Evolutionary conservation across 306 rosid genomes (phyloP).

Genomic region (Benincasa hispida): DNA sequence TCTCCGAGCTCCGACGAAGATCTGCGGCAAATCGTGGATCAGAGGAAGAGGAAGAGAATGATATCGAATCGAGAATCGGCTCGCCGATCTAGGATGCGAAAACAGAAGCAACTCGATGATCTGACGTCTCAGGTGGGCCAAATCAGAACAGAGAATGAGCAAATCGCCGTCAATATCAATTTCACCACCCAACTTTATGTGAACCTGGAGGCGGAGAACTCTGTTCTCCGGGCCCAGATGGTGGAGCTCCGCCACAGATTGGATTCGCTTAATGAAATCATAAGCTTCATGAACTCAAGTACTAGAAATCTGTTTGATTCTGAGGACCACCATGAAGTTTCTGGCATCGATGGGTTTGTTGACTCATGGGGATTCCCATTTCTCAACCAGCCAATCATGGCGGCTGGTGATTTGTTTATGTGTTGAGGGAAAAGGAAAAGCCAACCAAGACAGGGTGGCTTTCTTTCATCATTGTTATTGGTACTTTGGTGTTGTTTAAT

Average conservation of each 20-base stretch:
- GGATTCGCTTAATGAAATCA: slow-evolving; percentile 54
- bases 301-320: slow-evolving; percentile 18
- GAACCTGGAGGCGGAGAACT: slow-evolving; percentile 59
- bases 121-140: slow-evolving; percentile 25
- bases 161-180: slow-evolving; percentile 30
- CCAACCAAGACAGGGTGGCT: not conserved
- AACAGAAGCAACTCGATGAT: slow-evolving; percentile 57
- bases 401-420: slow-evolving; percentile 21
- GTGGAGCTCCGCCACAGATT: slow-evolving; percentile 58
- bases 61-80: slow-evolving; percentile 75
- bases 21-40: slow-evolving; percentile 31
- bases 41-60: slow-evolving; percentile 84
- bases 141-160: slow-evolving; percentile 40
- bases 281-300: slow-evolving; percentile 33
- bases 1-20: slow-evolving; percentile 29
- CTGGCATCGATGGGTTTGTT: slow-evolving; percentile 11
- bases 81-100: slow-evolving; percentile 58
- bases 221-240: slow-evolving; percentile 57
- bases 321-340: slow-evolving; percentile 1
- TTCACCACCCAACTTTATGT: slow-evolving; percentile 30
- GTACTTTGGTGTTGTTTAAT: not conserved
- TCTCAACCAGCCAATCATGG: slow-evolving; percentile 24
- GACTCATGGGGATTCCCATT: slow-evolving; percentile 12
- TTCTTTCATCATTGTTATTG: not conserved
- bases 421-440: not conserved